These are phyloP conservation scores for Cytospora schulzeri DNA, from an alignment of 2,329 filamentous ascomycete genomes.

Conservation along the genomic window DNA sequence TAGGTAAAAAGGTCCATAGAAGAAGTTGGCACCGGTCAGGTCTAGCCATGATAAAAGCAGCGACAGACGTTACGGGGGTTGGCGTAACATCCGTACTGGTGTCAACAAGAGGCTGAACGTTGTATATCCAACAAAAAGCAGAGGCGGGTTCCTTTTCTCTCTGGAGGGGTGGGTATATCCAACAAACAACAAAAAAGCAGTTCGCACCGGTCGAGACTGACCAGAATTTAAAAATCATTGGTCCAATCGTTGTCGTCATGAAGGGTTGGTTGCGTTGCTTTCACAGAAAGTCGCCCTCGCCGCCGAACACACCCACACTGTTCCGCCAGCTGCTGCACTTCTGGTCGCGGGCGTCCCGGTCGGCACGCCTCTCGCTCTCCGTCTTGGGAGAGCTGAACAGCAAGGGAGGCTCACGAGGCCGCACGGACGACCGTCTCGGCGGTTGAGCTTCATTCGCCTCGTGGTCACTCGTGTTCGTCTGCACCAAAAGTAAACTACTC, in stretches of 20 bases:
- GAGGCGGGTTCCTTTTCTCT: not conserved
- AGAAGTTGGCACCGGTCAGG: not conserved
- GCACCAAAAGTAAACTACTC: conserved; percentile 60
- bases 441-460: conserved; percentile 47
- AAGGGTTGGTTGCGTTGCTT: not conserved
- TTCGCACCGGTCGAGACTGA: not conserved
- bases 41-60: not conserved
- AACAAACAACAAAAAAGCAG: not conserved
- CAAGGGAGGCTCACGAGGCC: conserved; percentile 36
- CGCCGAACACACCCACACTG: conserved; percentile 55
- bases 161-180: not conserved
- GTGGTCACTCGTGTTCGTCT: conserved; percentile 55
- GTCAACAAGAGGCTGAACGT: not conserved
- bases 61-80: not conserved
- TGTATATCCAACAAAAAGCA: not conserved
- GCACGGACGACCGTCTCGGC: conserved; percentile 36
- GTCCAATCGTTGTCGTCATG: not conserved
- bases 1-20: not conserved
- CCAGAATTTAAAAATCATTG: conserved; percentile 2
- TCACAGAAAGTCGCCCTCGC: conserved; percentile 59
- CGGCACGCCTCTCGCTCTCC: conserved; percentile 36
- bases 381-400: conserved; percentile 30
- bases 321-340: conserved; percentile 57
- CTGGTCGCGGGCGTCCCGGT: conserved; percentile 43
- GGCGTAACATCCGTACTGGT: not conserved